These are phyloP conservation scores for Cercophora scortea DNA, from an alignment of 495 filamentous ascomycete genomes.

Conservation along the genomic window DNA sequence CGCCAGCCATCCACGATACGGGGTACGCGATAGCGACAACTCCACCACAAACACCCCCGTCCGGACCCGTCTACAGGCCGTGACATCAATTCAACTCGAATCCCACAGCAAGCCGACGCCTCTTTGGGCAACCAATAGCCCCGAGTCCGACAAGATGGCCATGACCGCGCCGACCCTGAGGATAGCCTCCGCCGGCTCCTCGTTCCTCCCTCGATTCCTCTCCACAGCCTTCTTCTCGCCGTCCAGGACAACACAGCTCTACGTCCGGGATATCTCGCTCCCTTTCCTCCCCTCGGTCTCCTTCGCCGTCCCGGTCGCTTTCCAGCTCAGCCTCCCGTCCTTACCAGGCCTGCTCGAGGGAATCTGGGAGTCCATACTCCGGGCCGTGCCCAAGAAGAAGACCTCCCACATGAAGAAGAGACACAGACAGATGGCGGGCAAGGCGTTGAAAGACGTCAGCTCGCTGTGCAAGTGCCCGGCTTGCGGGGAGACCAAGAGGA, in stretches of 20 bases:
- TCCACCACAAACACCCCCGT: background rate
- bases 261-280: slow-evolving; percentile 30
- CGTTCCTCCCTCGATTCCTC: slow-evolving; percentile 30
- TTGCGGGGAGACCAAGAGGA: slow-evolving; percentile 79
- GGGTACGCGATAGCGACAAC: background rate
- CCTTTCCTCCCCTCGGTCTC: slow-evolving; percentile 40
- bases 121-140: no score
- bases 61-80: background rate
- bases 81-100: no score
- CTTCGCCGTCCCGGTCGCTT: slow-evolving; percentile 45
- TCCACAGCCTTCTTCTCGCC: slow-evolving; percentile 28
- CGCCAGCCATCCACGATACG: background rate
- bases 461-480: slow-evolving; percentile 77
- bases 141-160: slow-evolving; percentile 7
- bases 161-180: slow-evolving; percentile 36
- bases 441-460: slow-evolving; percentile 84
- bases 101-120: no score
- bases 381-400: slow-evolving; percentile 97
- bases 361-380: slow-evolving; percentile 87
- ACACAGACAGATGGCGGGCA: slow-evolving; percentile 86
- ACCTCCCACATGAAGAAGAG: slow-evolving; percentile 95
- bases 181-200: slow-evolving; percentile 14
- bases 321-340: slow-evolving; percentile 45
- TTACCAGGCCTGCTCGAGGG: slow-evolving; percentile 53
- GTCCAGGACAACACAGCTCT: slow-evolving; percentile 31